These are phyloP conservation scores for Aspergillus nidulans DNA, from an alignment of 495 filamentous ascomycete species.

Conservation along the genomic window DNA sequence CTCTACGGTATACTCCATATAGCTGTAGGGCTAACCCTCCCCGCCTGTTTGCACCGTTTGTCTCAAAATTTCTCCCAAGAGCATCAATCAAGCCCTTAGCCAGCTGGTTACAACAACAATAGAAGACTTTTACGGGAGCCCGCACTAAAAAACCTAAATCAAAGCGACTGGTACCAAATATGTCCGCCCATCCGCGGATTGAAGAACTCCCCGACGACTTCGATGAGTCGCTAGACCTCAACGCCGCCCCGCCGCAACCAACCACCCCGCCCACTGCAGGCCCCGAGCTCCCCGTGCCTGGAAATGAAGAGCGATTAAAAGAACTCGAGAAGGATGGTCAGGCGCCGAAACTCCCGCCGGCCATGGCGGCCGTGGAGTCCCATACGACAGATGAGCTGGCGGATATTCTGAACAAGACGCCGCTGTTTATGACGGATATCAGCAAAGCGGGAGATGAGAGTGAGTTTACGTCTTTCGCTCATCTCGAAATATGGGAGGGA, in stretches of 20 bases:
- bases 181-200: slow-evolving; percentile 47
- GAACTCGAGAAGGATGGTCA: slow-evolving; percentile 28
- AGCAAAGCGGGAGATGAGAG: slow-evolving; percentile 61
- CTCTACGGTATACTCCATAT: background rate
- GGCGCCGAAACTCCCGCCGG: slow-evolving; percentile 50
- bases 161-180: background rate
- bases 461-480: slow-evolving; percentile 17
- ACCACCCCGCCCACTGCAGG: slow-evolving; percentile 23
- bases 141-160: background rate
- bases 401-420: slow-evolving; percentile 71
- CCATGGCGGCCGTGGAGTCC: slow-evolving; percentile 52
- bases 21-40: slow-evolving; percentile 23
- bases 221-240: slow-evolving; percentile 41
- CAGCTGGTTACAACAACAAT: no score
- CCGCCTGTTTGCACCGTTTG: slow-evolving; percentile 42
- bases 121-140: background rate
- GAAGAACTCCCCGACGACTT: slow-evolving; percentile 52
- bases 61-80: slow-evolving; percentile 3
- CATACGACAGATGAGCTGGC: slow-evolving; percentile 68
- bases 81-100: background rate
- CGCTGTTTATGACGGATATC: slow-evolving; percentile 92
- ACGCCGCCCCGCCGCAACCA: slow-evolving; percentile 9
- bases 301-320: slow-evolving; percentile 37
- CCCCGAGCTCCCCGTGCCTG: slow-evolving; percentile 38
- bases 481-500: background rate